Percentiles rank a stretch among this genome's conserved stretches.
These are phyloP conservation scores for Leccinum sublutescens DNA, from an alignment of 768 basidiomycete species.

Conservation along the genomic window DNA sequence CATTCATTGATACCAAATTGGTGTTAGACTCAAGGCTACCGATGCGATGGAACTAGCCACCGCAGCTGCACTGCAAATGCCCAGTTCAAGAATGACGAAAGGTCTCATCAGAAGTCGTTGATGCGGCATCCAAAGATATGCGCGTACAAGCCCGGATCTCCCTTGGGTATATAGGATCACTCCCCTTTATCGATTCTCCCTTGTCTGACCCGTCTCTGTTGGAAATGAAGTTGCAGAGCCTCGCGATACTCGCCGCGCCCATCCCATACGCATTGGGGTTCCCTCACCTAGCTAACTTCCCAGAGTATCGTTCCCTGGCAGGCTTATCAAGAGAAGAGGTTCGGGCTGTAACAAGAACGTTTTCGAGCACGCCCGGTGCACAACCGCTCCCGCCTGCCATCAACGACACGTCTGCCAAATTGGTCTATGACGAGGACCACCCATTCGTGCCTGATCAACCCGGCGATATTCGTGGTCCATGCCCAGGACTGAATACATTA, in stretches of 20 bases:
- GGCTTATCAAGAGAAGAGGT: constrained; percentile 20
- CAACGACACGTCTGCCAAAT: constrained; percentile 25
- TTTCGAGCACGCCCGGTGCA: constrained; percentile 21
- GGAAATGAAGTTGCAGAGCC: constrained; percentile 8
- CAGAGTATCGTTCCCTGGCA: constrained; percentile 20
- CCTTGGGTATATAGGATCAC: constrained; percentile 1
- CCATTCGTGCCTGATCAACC: constrained; percentile 14
- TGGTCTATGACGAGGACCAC: constrained; percentile 20
- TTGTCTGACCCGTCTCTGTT: neutral
- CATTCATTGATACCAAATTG: no score
- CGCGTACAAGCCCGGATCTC: neutral
- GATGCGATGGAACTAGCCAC: no score
- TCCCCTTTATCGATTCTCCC: neutral
- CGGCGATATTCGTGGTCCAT: constrained; percentile 27
- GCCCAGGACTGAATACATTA: constrained; percentile 26
- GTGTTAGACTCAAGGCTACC: no score
- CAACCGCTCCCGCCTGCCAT: constrained; percentile 23
- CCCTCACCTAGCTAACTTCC: constrained; percentile 16
- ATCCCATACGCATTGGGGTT: constrained; percentile 11
- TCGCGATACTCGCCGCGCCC: constrained; percentile 3
- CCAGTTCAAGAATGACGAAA: no score
- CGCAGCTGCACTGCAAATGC: no score
- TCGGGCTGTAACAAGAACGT: constrained; percentile 10
- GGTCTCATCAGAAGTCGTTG: no score
- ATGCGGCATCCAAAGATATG: no score